Evolutionary conservation across 805 yeast species (phyloP), one percentile per base, ranked within the genome.

Genomic region (Jamesozyma lodderae): DNA sequence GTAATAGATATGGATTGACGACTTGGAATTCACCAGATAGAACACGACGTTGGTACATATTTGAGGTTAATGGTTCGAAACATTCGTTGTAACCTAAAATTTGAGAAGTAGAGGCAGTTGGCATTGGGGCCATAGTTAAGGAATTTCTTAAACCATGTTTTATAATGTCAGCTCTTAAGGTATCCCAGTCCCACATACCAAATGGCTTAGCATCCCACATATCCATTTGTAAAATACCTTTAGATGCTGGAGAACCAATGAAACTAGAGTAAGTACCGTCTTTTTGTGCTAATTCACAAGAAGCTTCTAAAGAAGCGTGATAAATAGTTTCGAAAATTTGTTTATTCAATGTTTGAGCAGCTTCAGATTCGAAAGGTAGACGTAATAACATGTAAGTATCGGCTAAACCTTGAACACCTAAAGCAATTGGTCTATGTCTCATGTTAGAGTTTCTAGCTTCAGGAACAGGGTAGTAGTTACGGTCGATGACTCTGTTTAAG

Each of bases 381-480:
- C 94, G 75, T 44, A 90, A 67, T 47, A 72, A 69, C 71, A 85
- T 74, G 62, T 86, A 90, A 1, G 80, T 70, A 61, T 90, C 97
- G 21, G 97, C 96, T 38, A 90, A 69, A 41, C 98, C 98, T 62
- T 90, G 96, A n/a, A 90, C 96, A 49, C 98, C 98, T 17, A 90
- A 64, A n/a, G 96, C 96, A 52, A 90, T 75, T 16, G 98, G 97
- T 51, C 98, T 72, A 61, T 90, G 81, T 54, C 77, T 77, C 69
- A 75, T 64, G 62, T 92, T 90, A 14, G 96, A 84, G 33, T 45
- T 55, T 52, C 70, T 71, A 4, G 97, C 90, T 47, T 76, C 81
- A 37, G 70, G 75, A 18, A 84, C 79, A 4, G 98, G 97, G 59
- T 90, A 90, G 57, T 67, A 70, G 55, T 87, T 84, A 45, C 80